Evolutionary conservation across 805 yeast species (phyloP), one percentile per base, ranked within the genome.

Genomic region (Ogataea henricii): DNA sequence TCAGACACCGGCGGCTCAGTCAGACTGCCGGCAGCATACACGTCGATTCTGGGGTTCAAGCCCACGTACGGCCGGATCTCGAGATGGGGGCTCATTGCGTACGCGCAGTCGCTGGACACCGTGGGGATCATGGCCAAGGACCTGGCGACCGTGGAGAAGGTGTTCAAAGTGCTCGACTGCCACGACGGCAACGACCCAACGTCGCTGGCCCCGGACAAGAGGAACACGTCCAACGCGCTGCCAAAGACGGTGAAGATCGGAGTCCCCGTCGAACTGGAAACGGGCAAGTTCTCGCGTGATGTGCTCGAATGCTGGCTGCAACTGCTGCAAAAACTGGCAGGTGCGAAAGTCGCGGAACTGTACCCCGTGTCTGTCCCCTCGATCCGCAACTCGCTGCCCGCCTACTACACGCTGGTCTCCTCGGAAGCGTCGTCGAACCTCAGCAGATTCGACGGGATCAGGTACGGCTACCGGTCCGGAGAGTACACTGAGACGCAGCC

Each of bases 1-100:
- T 87, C 98, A 1, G 99, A 94, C 59, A 94, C 99, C 0, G 99
- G 99, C 4, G 99, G 99, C 0, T 89, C 97, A 0, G 89, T 94
- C 0, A 75, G 99, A 51, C 71, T 89, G 17, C 99, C 99, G 0
- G 95, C 96, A 1, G 84, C 96, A 16, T 89, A 85, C 64, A 84
- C 92, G 55, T 88, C 91, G 1, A 76, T 86, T 0, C 69, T 81
- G 25, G 99, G 99, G 1, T 89, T 89, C 70, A 94, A 94, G 65
- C 99, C 99, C 1, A 77, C 94, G 0, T 94, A 94, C 64, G 99
- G 99, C 0, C 74, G 96, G 32, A 71, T 94, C 2, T 90, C 97
- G 0, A 72, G 99, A 47, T 84, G 89, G 83, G 99, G 99, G 2
- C 89, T 94, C 7, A 70, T 91, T 3, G 83, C 97, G 0, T 92